Percentiles rank a stretch among this genome's conserved stretches.
These are phyloP conservation scores for Sporisorium exsertum DNA, from an alignment of 1,284 basidiomycete genomes.

Conservation along the genomic window DNA sequence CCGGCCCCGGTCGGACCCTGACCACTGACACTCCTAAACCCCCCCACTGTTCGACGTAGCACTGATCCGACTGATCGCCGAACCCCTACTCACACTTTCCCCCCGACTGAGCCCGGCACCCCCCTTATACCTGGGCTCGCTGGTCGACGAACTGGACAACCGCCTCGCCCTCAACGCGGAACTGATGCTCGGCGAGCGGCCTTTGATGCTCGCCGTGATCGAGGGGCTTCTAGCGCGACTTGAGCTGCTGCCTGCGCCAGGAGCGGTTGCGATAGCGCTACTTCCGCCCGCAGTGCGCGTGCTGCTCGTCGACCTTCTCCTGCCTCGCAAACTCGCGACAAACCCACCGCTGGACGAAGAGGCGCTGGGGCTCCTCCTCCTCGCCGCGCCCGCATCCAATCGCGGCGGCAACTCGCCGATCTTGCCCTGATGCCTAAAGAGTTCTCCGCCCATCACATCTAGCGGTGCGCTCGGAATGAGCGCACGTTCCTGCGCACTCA, in stretches of 20 bases:
- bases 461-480: constrained; percentile 58
- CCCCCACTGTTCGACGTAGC: neutral
- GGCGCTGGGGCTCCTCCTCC: constrained; percentile 18
- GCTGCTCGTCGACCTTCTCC: constrained; percentile 28
- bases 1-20: neutral
- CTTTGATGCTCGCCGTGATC: constrained; percentile 41
- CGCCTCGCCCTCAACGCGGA: constrained; percentile 27
- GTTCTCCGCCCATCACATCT: constrained; percentile 49
- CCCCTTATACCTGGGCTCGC: constrained; percentile 14
- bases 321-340: constrained; percentile 32
- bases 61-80: constrained; percentile 27
- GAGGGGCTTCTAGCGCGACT: neutral
- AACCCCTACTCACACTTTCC: constrained; percentile 18
- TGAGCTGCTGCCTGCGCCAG: neutral
- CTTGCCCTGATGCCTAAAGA: constrained; percentile 59
- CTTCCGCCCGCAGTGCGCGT: constrained; percentile 20
- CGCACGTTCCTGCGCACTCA: constrained; percentile 57
- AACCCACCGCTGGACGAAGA: constrained; percentile 22
- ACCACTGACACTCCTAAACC: neutral
- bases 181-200: constrained; percentile 24
- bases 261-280: no score
- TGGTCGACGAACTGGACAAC: constrained; percentile 7
- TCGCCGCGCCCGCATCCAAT: constrained; percentile 5
- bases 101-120: constrained; percentile 17
- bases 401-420: constrained; percentile 58